These are phyloP conservation scores for Globisporangium cederbergense DNA, from an alignment of 352 stramenopile genomes.

Conservation along the genomic window DNA sequence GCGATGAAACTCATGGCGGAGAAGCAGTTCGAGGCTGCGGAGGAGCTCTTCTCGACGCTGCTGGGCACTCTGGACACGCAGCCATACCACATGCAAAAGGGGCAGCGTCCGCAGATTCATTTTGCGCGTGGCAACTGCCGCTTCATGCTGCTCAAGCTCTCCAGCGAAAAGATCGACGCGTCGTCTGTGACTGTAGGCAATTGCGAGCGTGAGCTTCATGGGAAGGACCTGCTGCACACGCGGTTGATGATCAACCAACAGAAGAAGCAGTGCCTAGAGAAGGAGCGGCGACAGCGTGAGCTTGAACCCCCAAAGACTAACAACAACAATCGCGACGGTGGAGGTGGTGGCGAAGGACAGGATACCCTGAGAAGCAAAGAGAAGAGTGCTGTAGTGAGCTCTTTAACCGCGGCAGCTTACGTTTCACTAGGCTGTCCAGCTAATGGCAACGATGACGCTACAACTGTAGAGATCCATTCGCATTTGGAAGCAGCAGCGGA, in stretches of 20 bases:
- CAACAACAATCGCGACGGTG: neutral
- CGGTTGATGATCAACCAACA: neutral
- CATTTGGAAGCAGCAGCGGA: slow-evolving; percentile 7
- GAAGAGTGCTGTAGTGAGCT: neutral
- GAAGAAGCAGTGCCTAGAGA: neutral
- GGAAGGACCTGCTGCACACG: neutral
- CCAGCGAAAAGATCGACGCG: slow-evolving; percentile 20
- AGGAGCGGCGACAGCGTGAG: neutral
- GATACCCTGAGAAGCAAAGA: neutral
- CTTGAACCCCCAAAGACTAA: neutral
- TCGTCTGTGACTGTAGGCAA: slow-evolving; percentile 15
- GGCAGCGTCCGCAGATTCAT: slow-evolving; percentile 26
- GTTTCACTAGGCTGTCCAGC: slow-evolving; percentile 12
- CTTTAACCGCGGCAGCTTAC: neutral
- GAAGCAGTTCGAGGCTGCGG: slow-evolving; percentile 23
- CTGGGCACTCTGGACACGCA: slow-evolving; percentile 22
- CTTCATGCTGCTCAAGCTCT: slow-evolving; percentile 33
- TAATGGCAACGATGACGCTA: neutral
- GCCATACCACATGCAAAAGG: slow-evolving; percentile 18
- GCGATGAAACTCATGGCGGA: slow-evolving; percentile 32
- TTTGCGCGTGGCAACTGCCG: slow-evolving; percentile 45
- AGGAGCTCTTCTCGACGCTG: slow-evolving; percentile 28
- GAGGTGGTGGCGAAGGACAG: neutral
- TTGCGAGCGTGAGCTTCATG: slow-evolving; percentile 25
- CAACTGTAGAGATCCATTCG: neutral